These are phyloP conservation scores for Macadamia integrifolia DNA, from an alignment of 164 flowering plant genomes.

Conservation along the genomic window DNA sequence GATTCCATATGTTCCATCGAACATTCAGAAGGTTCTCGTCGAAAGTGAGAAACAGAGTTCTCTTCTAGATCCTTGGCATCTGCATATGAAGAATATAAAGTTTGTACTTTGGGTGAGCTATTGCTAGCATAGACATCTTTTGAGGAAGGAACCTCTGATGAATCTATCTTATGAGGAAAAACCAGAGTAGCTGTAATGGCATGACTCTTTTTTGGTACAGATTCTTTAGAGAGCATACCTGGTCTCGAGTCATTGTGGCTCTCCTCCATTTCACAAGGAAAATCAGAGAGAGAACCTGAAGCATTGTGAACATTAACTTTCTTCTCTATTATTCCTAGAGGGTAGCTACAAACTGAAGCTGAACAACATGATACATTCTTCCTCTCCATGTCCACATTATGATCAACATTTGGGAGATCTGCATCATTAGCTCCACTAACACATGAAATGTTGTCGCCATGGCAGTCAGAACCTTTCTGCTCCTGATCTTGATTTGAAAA, in stretches of 20 bases:
- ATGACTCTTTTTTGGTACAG: constrained; percentile 6
- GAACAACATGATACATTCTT: constrained; percentile 25
- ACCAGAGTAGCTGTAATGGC: constrained; percentile 2
- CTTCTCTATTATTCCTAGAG: constrained; percentile 17
- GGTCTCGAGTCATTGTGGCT: constrained; percentile 10
- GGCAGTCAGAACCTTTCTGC: constrained; percentile 28
- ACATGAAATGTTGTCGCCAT: constrained; percentile 51
- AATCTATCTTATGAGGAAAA: constrained; percentile 1
- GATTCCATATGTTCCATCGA: constrained; percentile 8
- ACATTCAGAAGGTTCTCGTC: constrained; percentile 18
- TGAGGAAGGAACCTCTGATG: constrained; percentile 11
- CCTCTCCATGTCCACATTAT: constrained; percentile 18
- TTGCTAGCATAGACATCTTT: constrained; percentile 16
- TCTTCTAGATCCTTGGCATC: constrained; percentile 20
- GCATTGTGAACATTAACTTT: constrained; percentile 5
- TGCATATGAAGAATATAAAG: constrained; percentile 6
- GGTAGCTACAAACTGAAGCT: constrained; percentile 24
- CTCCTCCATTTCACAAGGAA: constrained; percentile 11
- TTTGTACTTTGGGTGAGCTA: constrained; percentile 16
- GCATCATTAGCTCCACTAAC: constrained; percentile 35
- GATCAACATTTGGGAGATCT: constrained; percentile 3
- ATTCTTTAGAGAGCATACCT: constrained; percentile 1
- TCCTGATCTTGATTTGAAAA: constrained; percentile 21
- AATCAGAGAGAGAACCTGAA: constrained; percentile 8
- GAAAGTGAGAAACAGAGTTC: constrained; percentile 10